phyloP scores from a whole-genome alignment of 345 rosid genomes.

The Garcia nutans region DNA sequence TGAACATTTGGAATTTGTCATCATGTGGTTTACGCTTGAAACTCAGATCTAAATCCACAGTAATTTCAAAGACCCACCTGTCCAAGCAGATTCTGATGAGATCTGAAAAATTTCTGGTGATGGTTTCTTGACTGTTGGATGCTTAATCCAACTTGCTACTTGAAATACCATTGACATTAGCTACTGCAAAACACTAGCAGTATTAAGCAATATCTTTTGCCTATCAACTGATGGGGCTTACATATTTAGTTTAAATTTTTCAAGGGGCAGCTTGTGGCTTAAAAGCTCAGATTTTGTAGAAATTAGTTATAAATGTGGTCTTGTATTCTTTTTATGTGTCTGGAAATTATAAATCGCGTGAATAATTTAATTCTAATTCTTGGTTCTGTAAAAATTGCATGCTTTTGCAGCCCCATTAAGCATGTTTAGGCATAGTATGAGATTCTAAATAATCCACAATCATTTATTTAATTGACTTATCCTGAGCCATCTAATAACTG shows the following conservation, averaged over 20 bases:
- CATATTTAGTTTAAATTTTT: neutral
- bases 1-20: too few species aligned
- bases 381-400: neutral
- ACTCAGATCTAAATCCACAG: too few species aligned
- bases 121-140: neutral
- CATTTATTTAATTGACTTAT: neutral
- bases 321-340: neutral
- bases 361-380: too few species aligned
- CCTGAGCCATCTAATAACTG: neutral
- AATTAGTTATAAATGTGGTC: neutral
- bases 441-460: neutral
- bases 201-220: neutral
- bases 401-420: neutral
- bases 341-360: neutral
- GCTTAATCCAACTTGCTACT: neutral
- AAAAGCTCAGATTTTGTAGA: neutral
- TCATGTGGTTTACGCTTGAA: too few species aligned
- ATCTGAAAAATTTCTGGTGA: slow-evolving; percentile 1
- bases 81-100: neutral
- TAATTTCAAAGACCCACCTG: too few species aligned
- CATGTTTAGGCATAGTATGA: neutral
- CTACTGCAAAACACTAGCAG: neutral
- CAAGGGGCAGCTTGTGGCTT: neutral
- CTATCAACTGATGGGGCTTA: neutral
- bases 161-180: neutral